Evolutionary conservation across 768 basidiomycete genomes (phyloP).

Genomic region (Pholiota conissans): DNA sequence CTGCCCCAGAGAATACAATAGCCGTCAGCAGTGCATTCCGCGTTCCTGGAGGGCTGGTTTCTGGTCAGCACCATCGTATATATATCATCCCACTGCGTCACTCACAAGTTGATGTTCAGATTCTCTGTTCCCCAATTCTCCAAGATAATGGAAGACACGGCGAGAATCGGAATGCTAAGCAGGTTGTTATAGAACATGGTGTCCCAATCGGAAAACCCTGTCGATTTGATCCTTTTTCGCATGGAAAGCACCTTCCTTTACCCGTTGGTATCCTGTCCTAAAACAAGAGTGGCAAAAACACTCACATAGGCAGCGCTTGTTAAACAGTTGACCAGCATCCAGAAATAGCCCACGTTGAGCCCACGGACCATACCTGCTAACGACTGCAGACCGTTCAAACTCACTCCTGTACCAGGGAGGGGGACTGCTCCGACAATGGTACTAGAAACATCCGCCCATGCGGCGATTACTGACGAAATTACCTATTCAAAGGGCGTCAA

Average conservation of each 20-base stretch:
- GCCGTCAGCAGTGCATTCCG: conserved; percentile 79
- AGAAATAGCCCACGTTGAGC: conserved; percentile 84
- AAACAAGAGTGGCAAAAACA: conserved; percentile 13
- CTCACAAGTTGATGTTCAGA: conserved; percentile 86
- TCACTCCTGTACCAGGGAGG: conserved; percentile 31
- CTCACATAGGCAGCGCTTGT: conserved; percentile 88
- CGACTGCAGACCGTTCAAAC: conserved; percentile 33
- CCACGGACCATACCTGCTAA: conserved; percentile 47
- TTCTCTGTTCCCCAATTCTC: conserved; percentile 90
- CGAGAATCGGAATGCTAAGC: conserved; percentile 88
- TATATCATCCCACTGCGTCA: conserved; percentile 9
- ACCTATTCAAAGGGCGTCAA: conserved; percentile 47
- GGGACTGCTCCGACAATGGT: conserved; percentile 38
- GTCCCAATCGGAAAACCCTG: conserved; percentile 97
- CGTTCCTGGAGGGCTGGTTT: conserved; percentile 76
- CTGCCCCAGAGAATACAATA: conserved; percentile 96
- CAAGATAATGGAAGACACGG: conserved; percentile 74
- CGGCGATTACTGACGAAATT: conserved; percentile 92
- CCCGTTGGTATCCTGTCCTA: not conserved
- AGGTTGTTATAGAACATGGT: conserved; percentile 99
- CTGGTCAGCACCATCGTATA: conserved; percentile 3
- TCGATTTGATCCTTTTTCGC: conserved; percentile 94
- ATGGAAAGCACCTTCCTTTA: conserved; percentile 79
- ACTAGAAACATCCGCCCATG: conserved; percentile 83
- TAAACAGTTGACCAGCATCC: conserved; percentile 95